phyloP scores from a whole-genome alignment of 2,329 filamentous ascomycete genomes.

The Alternaria novae-zelandiae region DNA sequence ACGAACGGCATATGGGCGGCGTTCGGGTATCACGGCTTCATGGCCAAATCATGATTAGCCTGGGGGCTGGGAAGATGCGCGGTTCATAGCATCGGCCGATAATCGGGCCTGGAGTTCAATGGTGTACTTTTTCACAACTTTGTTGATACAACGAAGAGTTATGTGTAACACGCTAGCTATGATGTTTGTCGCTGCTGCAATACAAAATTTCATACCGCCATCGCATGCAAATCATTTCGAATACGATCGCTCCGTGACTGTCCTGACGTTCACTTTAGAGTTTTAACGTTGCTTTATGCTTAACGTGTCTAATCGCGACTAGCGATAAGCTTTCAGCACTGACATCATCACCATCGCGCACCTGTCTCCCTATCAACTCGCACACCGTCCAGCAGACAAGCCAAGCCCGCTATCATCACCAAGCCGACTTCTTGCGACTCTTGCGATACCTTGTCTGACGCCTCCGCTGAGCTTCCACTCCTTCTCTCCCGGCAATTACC shows the following conservation, averaged over 20 bases:
- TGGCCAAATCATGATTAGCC: background rate
- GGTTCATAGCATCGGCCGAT: conserved; percentile 6
- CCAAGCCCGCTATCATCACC: background rate
- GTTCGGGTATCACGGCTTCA: conserved; percentile 20
- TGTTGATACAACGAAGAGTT: background rate
- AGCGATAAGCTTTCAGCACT: conserved; percentile 14
- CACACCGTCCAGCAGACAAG: background rate
- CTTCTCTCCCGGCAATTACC: background rate
- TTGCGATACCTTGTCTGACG: background rate
- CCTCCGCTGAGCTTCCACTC: background rate
- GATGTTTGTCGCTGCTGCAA: background rate
- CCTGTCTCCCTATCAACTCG: background rate
- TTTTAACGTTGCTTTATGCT: conserved; percentile 28
- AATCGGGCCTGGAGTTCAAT: conserved; percentile 3
- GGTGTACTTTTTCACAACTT: background rate
- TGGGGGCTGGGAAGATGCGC: background rate
- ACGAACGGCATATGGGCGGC: conserved; percentile 37
- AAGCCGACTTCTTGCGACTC: conserved; percentile 1
- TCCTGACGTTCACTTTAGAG: conserved; percentile 4
- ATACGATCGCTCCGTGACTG: background rate
- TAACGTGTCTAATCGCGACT: conserved; percentile 4
- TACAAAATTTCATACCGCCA: background rate
- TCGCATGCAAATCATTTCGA: background rate
- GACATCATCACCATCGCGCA: conserved; percentile 9
- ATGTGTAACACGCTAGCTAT: background rate